These are phyloP conservation scores for Rhododendron henanense DNA, from an alignment of 148 eudicot genomes.

Conservation along the genomic window DNA sequence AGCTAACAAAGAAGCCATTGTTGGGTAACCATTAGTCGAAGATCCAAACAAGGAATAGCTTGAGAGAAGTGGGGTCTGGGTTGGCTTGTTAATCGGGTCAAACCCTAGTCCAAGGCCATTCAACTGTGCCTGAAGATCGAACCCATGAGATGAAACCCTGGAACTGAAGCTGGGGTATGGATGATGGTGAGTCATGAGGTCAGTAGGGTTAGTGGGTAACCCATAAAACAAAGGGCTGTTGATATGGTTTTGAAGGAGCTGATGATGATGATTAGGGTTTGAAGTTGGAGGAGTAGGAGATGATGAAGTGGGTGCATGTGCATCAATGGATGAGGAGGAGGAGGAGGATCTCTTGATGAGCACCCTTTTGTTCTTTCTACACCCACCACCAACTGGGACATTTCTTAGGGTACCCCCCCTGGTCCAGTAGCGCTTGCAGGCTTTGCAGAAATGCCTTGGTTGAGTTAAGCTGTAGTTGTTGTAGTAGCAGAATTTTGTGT, in stretches of 20 bases:
- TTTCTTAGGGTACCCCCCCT: slow-evolving; percentile 60
- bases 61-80: slow-evolving; percentile 31
- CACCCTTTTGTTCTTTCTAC: slow-evolving; percentile 52
- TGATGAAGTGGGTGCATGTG: slow-evolving; percentile 6
- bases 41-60: slow-evolving; percentile 28
- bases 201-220: slow-evolving; percentile 18
- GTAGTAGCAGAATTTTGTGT: slow-evolving; percentile 39
- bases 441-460: slow-evolving; percentile 64
- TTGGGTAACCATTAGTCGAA: slow-evolving; percentile 21
- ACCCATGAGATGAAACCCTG: slow-evolving; percentile 19
- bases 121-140: slow-evolving; percentile 39
- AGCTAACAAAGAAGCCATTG: slow-evolving; percentile 41
- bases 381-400: slow-evolving; percentile 48
- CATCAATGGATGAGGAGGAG: slow-evolving; percentile 4
- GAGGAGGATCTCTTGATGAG: slow-evolving; percentile 24
- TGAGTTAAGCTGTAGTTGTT: slow-evolving; percentile 43
- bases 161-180: slow-evolving; percentile 34
- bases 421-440: slow-evolving; percentile 73
- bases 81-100: slow-evolving; percentile 16
- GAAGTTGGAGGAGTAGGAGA: neutral
- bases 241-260: slow-evolving; percentile 11
- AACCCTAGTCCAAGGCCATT: slow-evolving; percentile 53
- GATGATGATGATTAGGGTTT: neutral
- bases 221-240: slow-evolving; percentile 19
- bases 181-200: slow-evolving; percentile 18